phyloP scores from a whole-genome alignment of 78 protist species.

The Polysphondylium violaceum region DNA sequence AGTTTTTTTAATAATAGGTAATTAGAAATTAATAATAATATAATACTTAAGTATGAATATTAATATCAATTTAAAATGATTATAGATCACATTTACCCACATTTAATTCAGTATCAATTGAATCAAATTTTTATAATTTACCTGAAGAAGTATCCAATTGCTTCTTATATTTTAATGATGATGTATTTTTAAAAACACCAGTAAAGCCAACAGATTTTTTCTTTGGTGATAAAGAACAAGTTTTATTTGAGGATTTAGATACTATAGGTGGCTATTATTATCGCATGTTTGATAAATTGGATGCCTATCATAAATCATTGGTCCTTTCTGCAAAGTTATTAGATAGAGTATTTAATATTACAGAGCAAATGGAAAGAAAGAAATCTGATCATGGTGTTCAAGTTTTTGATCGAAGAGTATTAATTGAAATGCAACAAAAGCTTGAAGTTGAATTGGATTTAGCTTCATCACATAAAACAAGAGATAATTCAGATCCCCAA shows the following conservation, averaged over 20 bases:
- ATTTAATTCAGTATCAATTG: conserved; percentile 42
- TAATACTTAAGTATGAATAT: neutral
- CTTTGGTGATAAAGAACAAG: conserved; percentile 35
- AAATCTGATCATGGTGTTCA: conserved; percentile 59
- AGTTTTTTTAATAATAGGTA: conserved; percentile 12
- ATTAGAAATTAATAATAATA: neutral
- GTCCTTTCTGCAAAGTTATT: neutral
- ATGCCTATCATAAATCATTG: neutral
- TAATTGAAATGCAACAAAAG: conserved; percentile 7
- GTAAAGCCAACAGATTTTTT: conserved; percentile 34
- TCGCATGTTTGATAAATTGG: neutral
- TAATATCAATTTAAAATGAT: neutral
- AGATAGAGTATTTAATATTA: neutral
- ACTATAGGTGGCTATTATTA: neutral
- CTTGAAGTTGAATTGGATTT: neutral
- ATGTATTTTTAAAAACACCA: conserved; percentile 19
- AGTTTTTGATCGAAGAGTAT: conserved; percentile 17
- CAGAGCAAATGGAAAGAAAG: neutral
- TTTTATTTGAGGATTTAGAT: neutral
- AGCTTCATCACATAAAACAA: conserved; percentile 11
- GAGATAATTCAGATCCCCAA: conserved; percentile 21
- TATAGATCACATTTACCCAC: conserved; percentile 40
- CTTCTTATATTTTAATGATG: conserved; percentile 55
- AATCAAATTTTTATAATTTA: conserved; percentile 45
- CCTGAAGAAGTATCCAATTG: conserved; percentile 39